Base-by-base conservation (phyloP, 2,329 filamentous ascomycete species). In the Capronia americana region DNA sequence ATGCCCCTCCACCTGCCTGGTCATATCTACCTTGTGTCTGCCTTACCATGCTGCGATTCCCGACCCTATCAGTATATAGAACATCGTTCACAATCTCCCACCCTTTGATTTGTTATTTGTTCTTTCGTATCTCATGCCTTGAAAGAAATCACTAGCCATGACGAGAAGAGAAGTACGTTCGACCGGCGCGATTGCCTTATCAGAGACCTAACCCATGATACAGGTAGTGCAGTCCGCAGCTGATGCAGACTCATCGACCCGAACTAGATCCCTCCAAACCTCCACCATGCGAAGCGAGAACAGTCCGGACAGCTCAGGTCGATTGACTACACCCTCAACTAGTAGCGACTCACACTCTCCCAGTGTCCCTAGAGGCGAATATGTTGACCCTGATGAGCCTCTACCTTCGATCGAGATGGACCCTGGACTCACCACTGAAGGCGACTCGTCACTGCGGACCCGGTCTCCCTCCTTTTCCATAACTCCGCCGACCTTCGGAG, bases 401-500 rank as follows among this genome's bases (percentile, higher is more conserved):
- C 56, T 59, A 14, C 56, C 56, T 28, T 59, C 56, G 38, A 59
- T 59, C 46, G 56, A 59, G 24, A 38, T 11, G 24, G 34, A 59
- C 32, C 56, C 56, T 59, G 56, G 26, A 26, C 32, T 46, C 56
- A 48, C 56, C 20, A 28, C 56, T 59, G 17, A 59, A 20, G 23
- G 20, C 38, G 34, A 58, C 56, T 58, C 56, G 32, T 17, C 56
- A 24, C 56, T 30, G 48, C 59, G 59, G n/a, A 30, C 50, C 50
- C 32, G 50, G 28, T 24, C 59, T 1, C 59, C 59, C 14, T 61
- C 59, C 26, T 53, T 61, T 55, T 61, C 48, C 30, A 55, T 61
- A 23, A 54, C 48, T 7, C 48, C 59, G 26, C 24, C 59, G 30
- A 32, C 30, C 30, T 32, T 3, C 30, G 30, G 30, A 14, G 48